These are phyloP conservation scores for Neovahlkampfia damariscottae DNA, from an alignment of 78 protist genomes.

Conservation along the genomic window DNA sequence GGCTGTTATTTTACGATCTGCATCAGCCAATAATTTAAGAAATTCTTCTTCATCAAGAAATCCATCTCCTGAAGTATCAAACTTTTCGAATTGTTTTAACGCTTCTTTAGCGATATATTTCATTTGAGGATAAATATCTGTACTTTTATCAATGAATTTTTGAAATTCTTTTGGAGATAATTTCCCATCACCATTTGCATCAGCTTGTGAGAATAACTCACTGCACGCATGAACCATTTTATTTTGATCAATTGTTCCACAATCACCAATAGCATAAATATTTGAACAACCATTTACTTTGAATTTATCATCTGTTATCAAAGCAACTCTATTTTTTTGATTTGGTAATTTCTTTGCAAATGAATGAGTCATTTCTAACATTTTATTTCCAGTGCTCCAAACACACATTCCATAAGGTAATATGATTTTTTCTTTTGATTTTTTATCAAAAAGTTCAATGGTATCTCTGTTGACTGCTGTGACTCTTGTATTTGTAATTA, in stretches of 20 bases:
- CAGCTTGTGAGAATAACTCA: background rate
- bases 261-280: background rate
- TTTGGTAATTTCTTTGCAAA: background rate
- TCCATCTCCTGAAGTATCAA: background rate
- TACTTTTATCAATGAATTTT: constrained; percentile 41
- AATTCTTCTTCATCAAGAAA: background rate
- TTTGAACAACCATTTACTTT: background rate
- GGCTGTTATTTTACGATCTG: constrained; percentile 23
- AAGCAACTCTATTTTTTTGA: background rate
- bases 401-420: background rate
- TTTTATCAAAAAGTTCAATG: background rate
- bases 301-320: background rate
- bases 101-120: background rate
- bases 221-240: background rate
- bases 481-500: background rate
- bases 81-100: background rate
- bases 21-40: constrained; percentile 5
- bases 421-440: background rate
- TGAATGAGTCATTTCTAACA: background rate
- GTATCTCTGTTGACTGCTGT: background rate
- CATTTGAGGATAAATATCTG: constrained; percentile 36
- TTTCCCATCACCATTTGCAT: background rate
- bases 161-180: background rate
- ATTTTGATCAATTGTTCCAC: background rate
- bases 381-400: background rate